Evolutionary conservation across 345 rosid genomes (phyloP), one percentile per base, ranked within the genome.

Genomic region (Garcia nutans): DNA sequence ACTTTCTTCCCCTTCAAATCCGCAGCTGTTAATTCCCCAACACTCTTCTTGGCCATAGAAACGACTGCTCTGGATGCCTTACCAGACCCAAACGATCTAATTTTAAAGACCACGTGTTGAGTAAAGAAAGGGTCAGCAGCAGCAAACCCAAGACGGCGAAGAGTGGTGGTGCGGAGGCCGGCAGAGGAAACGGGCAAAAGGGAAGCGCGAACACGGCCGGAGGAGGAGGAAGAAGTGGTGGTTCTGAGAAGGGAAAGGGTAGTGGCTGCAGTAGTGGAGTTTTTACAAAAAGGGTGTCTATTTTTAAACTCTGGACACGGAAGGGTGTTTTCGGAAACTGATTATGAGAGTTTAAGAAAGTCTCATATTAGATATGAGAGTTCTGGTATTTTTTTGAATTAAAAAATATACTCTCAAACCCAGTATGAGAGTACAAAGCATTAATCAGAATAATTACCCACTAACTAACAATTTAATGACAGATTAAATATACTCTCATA

Each of bases 1-100:
- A 93, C 99, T 55, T 83, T 93, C 91, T 96, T 96, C 82, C 97
- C 99, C 70, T 96, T 93, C 89, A 96, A 85, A 76, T 91, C 99
- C 5, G 94, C 84, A 12, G 71, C 89, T 7, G 80, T 82, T 88
- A 96, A 81, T 12, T 90, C 92, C 54, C 93, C 96, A 10, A 96
- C 96, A 81, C 98, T 96, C 91, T 89, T 96, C 95, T 96, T 96
- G 11, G 94, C 93, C 89, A 88, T 90, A 37, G 91, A 86, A 16
- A 87, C 88, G 20, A 87, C 90, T 65, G 84, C 87, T 44, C 89
- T 86, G 16, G 81, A 76, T 0, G 85, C 82, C 72, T 81, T 87
- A 0, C 87, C 82, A 33, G 55, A 42, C 16, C 76, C 23, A 7
- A 79, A 37, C 6, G 88, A 81, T 61, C 81, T 77, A 68, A 86